These are phyloP conservation scores for Russula brevipes DNA, from an alignment of 768 basidiomycete genomes.

Conservation along the genomic window DNA sequence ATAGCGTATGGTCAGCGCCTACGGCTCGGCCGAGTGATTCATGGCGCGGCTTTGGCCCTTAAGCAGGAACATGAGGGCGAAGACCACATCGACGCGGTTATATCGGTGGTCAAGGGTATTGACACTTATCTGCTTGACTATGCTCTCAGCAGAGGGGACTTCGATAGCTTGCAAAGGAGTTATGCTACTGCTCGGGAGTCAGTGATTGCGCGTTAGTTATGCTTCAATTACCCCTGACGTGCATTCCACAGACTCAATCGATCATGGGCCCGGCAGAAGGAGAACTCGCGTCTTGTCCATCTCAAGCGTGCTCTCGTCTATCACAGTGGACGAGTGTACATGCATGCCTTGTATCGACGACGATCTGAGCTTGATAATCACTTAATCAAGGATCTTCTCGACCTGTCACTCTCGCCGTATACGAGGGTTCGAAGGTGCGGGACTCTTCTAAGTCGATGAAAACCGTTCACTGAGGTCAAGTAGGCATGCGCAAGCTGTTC, in stretches of 20 bases:
- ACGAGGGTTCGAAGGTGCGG: slow-evolving; percentile 65
- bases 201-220: slow-evolving; percentile 25
- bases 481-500: slow-evolving; percentile 64
- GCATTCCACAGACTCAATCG: slow-evolving; percentile 49
- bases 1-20: slow-evolving; percentile 50
- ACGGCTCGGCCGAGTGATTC: slow-evolving; percentile 63
- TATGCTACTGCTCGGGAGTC: slow-evolving; percentile 60
- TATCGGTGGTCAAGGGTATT: slow-evolving; percentile 64
- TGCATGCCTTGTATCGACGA: slow-evolving; percentile 69
- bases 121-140: slow-evolving; percentile 73
- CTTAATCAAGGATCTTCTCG: slow-evolving; percentile 60
- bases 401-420: slow-evolving; percentile 75
- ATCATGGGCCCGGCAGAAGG: slow-evolving; percentile 64
- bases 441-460: neutral
- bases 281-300: slow-evolving; percentile 68
- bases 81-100: slow-evolving; percentile 83
- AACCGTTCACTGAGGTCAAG: neutral
- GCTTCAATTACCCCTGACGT: slow-evolving; percentile 10
- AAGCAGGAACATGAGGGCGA: slow-evolving; percentile 60
- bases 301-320: slow-evolving; percentile 76
- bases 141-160: slow-evolving; percentile 54
- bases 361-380: slow-evolving; percentile 71
- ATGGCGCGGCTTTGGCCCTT: slow-evolving; percentile 60
- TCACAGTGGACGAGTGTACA: slow-evolving; percentile 68
- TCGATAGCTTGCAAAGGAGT: slow-evolving; percentile 60